A percentile compares a stretch with the other conserved stretches of the same genome.
Evolutionary conservation across 148 eudicot genomes (phyloP).

Genomic region (Rhododendron ferrugineum): DNA sequence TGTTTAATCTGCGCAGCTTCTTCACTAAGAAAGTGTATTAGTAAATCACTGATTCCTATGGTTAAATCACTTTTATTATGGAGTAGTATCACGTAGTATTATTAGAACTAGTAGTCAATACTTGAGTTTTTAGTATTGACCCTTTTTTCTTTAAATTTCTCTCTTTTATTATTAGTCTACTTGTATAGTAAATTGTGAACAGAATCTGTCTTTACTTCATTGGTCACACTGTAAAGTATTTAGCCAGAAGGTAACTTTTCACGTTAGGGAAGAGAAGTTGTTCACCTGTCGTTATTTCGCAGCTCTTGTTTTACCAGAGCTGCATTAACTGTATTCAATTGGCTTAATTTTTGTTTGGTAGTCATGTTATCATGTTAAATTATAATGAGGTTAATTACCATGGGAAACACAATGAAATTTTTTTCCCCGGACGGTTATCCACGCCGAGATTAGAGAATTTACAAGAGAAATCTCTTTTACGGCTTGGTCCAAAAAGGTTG

Average conservation of each 20-base stretch:
- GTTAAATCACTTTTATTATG: not conserved
- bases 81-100: not conserved
- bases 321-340: not conserved
- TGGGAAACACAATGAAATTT: not conserved
- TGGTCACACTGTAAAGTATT: slow-evolving; percentile 1
- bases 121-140: not conserved
- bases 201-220: not conserved
- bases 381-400: not conserved
- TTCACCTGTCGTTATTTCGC: not conserved
- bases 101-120: not conserved
- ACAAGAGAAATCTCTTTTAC: no score
- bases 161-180: not conserved
- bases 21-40: slow-evolving; percentile 70
- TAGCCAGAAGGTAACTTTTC: not conserved
- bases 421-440: no score
- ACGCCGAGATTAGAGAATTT: no score
- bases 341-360: not conserved
- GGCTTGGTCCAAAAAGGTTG: no score
- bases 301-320: not conserved
- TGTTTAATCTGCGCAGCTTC: slow-evolving; percentile 58
- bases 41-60: slow-evolving; percentile 1
- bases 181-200: not conserved
- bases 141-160: not conserved
- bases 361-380: not conserved
- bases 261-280: not conserved